Conservation (phyloP, 176 grass and related monocot genomes). For the Triticum monococcum region DNA sequence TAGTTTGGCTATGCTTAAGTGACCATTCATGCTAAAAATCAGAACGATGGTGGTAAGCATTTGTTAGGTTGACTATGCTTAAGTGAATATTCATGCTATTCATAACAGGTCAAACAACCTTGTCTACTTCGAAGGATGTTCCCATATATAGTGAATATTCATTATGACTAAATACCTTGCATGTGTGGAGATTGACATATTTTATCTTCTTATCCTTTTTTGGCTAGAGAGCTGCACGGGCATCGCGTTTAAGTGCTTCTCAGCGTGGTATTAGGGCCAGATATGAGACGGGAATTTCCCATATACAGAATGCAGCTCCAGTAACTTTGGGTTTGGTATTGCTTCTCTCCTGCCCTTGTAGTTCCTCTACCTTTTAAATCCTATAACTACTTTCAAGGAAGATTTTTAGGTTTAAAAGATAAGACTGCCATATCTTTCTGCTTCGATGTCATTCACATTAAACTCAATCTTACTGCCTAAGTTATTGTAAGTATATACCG, state of each 20-base stretch:
- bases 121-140: not conserved
- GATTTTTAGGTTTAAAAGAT: slow-evolving; percentile 10
- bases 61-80: not conserved
- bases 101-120: not conserved
- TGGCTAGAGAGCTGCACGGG: slow-evolving; percentile 40
- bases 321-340: slow-evolving; percentile 36
- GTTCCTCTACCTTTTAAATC: slow-evolving; percentile 7
- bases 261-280: slow-evolving; percentile 8
- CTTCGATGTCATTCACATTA: slow-evolving; percentile 12
- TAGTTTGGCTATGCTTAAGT: not conserved
- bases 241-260: slow-evolving; percentile 22
- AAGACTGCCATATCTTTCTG: slow-evolving; percentile 5
- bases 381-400: slow-evolving; percentile 8
- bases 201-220: slow-evolving; percentile 18
- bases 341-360: not conserved
- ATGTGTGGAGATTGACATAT: slow-evolving; percentile 20
- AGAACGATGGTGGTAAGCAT: slow-evolving; percentile 7
- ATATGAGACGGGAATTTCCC: slow-evolving; percentile 22
- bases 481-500: not conserved
- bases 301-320: not conserved
- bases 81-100: not conserved
- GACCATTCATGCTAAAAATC: not conserved
- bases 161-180: not conserved
- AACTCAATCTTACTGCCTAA: not conserved
- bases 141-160: not conserved